phyloP scores from a whole-genome alignment of 257 asterid species.

The Fraxinus cuspidata region DNA sequence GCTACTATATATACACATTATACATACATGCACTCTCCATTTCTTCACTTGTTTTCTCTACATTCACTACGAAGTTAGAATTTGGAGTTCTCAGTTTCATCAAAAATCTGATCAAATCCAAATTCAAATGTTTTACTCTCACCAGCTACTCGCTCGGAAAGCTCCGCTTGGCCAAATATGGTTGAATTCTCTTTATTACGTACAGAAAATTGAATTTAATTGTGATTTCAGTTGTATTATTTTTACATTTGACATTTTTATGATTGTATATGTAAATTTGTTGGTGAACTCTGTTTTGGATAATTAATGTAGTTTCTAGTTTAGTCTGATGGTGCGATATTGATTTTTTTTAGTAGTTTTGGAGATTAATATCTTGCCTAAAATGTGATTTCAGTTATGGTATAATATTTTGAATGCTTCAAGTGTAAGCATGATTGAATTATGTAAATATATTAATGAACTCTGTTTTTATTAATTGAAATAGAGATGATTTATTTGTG shows the following conservation, averaged over 20 bases:
- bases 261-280: background rate
- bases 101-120: conserved; percentile 5
- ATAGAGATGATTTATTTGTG: background rate
- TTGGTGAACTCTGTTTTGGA: background rate
- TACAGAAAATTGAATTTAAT: background rate
- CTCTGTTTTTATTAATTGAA: conserved; percentile 4
- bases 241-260: background rate
- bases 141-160: conserved; percentile 87
- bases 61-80: background rate
- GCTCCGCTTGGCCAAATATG: conserved; percentile 96
- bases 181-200: conserved; percentile 29
- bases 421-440: background rate
- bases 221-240: conserved; percentile 12
- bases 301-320: background rate
- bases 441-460: conserved; percentile 5
- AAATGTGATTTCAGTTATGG: conserved; percentile 10
- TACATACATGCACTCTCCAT: background rate
- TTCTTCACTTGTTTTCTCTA: conserved; percentile 12
- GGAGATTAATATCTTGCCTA: background rate
- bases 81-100: conserved; percentile 19
- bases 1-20: conserved; percentile 7
- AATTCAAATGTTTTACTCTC: conserved; percentile 75
- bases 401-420: conserved; percentile 4
- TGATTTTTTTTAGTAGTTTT: background rate
- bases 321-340: background rate